Conservation (phyloP, 768 basidiomycete species). For the Russula dissimulans region DNA sequence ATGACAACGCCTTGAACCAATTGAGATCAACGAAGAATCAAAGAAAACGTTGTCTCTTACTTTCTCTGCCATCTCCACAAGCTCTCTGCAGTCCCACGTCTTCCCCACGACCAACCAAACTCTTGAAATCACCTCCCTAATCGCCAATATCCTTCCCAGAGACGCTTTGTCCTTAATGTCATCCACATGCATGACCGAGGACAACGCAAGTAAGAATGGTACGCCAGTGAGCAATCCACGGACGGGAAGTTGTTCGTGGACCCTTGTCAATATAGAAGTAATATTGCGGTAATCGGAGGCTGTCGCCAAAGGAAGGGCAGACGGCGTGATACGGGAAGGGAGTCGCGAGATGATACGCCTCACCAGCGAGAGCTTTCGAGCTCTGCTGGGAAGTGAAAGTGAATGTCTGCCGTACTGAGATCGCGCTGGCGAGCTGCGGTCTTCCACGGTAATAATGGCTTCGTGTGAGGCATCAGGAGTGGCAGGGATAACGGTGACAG, state of each 20-base stretch:
- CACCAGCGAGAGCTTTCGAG: slow-evolving; percentile 49
- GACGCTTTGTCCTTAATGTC: slow-evolving; percentile 32
- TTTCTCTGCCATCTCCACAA: slow-evolving; percentile 46
- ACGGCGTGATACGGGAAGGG: slow-evolving; percentile 34
- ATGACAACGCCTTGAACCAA: slow-evolving; percentile 9
- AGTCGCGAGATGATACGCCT: slow-evolving; percentile 43
- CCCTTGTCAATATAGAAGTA: slow-evolving; percentile 51
- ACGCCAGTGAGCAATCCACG: slow-evolving; percentile 67
- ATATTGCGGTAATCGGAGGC: slow-evolving; percentile 70
- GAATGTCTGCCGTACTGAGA: slow-evolving; percentile 40
- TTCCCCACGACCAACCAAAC: slow-evolving; percentile 63
- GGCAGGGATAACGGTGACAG: slow-evolving; percentile 16
- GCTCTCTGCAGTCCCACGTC: slow-evolving; percentile 55
- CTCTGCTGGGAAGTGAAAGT: slow-evolving; percentile 37
- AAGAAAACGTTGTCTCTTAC: slow-evolving; percentile 30
- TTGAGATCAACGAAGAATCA: not conserved
- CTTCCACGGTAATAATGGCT: slow-evolving; percentile 26
- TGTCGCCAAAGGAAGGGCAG: slow-evolving; percentile 42
- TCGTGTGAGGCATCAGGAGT: slow-evolving; percentile 25
- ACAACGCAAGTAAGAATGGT: slow-evolving; percentile 80
- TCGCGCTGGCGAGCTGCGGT: slow-evolving; percentile 26
- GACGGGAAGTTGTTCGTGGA: slow-evolving; percentile 67
- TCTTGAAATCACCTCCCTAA: slow-evolving; percentile 54
- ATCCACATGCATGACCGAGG: slow-evolving; percentile 40
- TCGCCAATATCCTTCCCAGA: slow-evolving; percentile 38